A percentile compares a stretch with the other conserved stretches of the same genome.
phyloP scores from a whole-genome alignment of 208 protist species.

The Angomonas deanei region DNA sequence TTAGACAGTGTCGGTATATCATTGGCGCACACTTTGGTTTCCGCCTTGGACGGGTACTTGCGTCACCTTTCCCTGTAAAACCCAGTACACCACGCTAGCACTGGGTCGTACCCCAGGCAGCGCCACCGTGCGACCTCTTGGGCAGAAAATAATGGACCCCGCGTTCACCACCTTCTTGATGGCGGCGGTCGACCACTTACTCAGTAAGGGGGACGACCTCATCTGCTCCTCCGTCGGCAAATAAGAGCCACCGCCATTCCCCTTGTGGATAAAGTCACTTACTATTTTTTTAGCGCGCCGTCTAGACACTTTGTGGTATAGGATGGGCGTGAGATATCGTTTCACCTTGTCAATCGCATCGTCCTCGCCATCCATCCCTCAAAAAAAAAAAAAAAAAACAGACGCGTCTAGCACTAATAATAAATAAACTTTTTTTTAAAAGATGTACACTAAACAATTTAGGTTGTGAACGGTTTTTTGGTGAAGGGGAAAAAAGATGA shows the following conservation, averaged over 20 bases:
- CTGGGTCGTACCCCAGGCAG: conserved; percentile 34
- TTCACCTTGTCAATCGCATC: not conserved
- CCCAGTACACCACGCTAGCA: conserved; percentile 40
- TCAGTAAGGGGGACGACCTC: conserved; percentile 21
- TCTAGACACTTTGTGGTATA: not conserved
- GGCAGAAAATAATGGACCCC: conserved; percentile 20
- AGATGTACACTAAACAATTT: too few relatives aligned
- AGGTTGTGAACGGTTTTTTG: too few relatives aligned
- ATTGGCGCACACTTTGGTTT: conserved; percentile 18
- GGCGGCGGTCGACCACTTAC: conserved; percentile 27
- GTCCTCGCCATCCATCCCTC: not conserved
- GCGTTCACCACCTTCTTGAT: conserved; percentile 24
- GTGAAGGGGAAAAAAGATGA: too few relatives aligned
- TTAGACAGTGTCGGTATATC: conserved; percentile 17
- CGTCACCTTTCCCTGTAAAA: conserved; percentile 47
- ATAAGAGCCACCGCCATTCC: not conserved
- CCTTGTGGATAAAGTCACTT: not conserved
- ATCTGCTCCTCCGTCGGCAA: conserved; percentile 18
- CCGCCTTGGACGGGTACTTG: conserved; percentile 54
- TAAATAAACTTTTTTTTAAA: too few relatives aligned
- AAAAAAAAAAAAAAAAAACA: not conserved
- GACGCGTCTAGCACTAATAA: too few relatives aligned
- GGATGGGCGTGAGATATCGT: not conserved
- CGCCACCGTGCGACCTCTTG: conserved; percentile 28
- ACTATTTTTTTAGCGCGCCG: not conserved